A percentile compares a stretch with the other conserved stretches of the same genome.
phyloP scores from a whole-genome alignment of 1,284 basidiomycete genomes.

The Leccinum solheimii region DNA sequence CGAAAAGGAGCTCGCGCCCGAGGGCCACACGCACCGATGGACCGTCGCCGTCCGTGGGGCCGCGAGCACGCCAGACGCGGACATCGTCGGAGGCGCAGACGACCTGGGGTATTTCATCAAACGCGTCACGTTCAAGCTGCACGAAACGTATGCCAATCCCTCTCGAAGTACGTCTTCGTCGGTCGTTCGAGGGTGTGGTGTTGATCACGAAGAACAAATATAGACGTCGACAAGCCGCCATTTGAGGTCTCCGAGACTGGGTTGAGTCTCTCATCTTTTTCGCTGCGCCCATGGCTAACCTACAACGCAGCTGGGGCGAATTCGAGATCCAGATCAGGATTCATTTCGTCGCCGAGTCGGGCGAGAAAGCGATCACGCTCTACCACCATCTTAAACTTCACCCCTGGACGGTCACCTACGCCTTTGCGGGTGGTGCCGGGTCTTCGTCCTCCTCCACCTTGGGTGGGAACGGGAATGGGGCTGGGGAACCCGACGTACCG shows the following conservation, averaged over 20 bases:
- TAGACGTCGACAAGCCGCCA: conserved; percentile 90
- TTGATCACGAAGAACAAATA: not conserved
- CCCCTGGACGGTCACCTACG: conserved; percentile 70
- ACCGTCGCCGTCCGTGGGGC: conserved; percentile 91
- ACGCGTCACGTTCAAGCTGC: conserved; percentile 95
- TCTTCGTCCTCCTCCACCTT: not conserved
- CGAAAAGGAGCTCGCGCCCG: conserved; percentile 62
- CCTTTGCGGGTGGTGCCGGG: conserved; percentile 11
- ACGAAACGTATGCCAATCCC: conserved; percentile 94
- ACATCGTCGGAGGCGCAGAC: conserved; percentile 83
- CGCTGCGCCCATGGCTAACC: not conserved
- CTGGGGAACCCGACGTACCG: conserved; percentile 61
- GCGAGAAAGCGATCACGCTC: conserved; percentile 86
- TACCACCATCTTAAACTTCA: conserved; percentile 97
- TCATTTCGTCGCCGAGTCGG: conserved; percentile 88
- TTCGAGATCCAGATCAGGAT: conserved; percentile 96
- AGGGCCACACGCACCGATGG: conserved; percentile 95
- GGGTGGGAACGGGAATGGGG: not conserved
- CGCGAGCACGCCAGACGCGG: conserved; percentile 60
- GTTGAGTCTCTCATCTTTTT: conserved; percentile 35
- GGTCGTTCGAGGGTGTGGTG: not conserved
- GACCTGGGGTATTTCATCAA: conserved; percentile 90
- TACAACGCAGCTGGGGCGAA: conserved; percentile 87
- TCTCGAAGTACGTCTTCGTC: conserved; percentile 68
- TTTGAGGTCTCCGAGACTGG: conserved; percentile 96